Evolutionary conservation across 2,329 filamentous ascomycete species (phyloP), one percentile per base, ranked within the genome.

Genomic region (Cercospora nicotianae): DNA sequence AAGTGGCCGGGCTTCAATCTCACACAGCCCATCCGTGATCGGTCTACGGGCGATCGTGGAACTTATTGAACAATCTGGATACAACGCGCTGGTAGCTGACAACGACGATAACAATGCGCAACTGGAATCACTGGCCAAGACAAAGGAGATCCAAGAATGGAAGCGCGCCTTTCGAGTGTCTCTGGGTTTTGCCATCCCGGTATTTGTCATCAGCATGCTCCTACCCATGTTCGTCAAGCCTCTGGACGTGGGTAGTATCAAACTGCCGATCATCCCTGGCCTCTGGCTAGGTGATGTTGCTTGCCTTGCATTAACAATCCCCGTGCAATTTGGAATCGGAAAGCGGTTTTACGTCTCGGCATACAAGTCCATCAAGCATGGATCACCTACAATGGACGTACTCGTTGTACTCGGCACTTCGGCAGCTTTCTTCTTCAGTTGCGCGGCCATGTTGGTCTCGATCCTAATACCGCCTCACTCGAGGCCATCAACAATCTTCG

Each of bases 31-130:
- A 0, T 83, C 86, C 18, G 81, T 90, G 13, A 88, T 91, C 63
- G 94, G 95, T 2, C 86, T 99, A 23, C 89, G 95, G 53, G 88
- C 87, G 3, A 86, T 98, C 36, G 94, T 97, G 7, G 92, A 94
- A 75, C 82, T 87, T 0, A 87, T 97, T 53, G 94, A 99, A 80
- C 84, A 85, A n/a, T 84, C 87, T 20, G 94, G 94, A 1, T 92
- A 91, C 79, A 97, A 97, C 77, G 95, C 94, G 1, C 83, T 99
- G 2, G 87, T 98, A 10, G 90, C 94, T 0, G 94, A 98, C 72
- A 91, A 89, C 63, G 93, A 98, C 75, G 95, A 99, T 81, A 98
- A 96, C 79, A 96, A 96, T 76, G 94, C 95, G 1, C 95, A 99
- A 78, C 86, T 99, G 2, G 93, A 98, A 79, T 98, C 95, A 1